Evolutionary conservation across 163 green algal species (phyloP).

Genomic region (Volvox carteri): DNA sequence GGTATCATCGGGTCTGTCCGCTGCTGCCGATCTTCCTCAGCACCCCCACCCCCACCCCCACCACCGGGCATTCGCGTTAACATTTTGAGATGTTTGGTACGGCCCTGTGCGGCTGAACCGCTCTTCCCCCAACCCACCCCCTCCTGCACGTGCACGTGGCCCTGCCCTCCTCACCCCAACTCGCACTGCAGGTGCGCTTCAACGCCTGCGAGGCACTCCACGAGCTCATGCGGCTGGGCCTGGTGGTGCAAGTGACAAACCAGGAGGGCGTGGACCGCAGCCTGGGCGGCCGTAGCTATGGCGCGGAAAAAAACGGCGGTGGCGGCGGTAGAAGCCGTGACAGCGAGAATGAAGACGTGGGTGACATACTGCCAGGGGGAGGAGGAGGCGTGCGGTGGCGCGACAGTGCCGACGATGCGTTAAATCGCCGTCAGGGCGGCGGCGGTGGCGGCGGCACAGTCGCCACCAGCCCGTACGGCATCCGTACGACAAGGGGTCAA

Average conservation of each 20-base stretch:
- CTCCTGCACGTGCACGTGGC: neutral
- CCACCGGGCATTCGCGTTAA: too few relatives aligned
- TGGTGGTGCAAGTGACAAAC: constrained; percentile 46
- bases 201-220: constrained; percentile 67
- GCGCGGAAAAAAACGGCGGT: neutral
- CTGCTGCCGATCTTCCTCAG: too few relatives aligned
- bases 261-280: neutral
- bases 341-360: neutral
- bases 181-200: constrained; percentile 57
- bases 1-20: too few relatives aligned
- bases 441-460: neutral
- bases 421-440: neutral
- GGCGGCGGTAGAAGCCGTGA: neutral
- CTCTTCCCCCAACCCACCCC: too few relatives aligned
- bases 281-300: neutral
- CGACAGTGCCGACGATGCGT: neutral
- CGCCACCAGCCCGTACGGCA: neutral
- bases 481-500: too few relatives aligned
- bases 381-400: neutral
- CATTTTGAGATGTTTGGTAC: too few relatives aligned
- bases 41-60: too few relatives aligned
- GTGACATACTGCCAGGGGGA: neutral
- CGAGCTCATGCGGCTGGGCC: constrained; percentile 62
- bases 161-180: neutral
- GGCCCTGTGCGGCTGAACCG: too few relatives aligned